A percentile compares a stretch with the other conserved stretches of the same genome.
Conservation (phyloP, 345 rosid genomes). For the Sisymbrium irio region DNA sequence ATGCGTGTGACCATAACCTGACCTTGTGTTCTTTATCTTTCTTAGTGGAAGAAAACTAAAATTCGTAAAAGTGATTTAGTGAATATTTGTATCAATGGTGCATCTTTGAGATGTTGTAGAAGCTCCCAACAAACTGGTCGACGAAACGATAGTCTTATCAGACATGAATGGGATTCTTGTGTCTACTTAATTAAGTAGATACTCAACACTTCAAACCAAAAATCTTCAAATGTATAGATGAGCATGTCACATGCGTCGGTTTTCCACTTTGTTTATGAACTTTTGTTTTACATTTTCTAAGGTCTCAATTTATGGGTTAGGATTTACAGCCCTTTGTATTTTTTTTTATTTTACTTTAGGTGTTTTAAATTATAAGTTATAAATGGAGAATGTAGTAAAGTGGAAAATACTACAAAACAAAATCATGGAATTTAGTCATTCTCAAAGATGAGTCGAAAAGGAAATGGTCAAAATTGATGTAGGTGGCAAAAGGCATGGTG, state of each 20-base stretch:
- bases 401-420: not conserved
- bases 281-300: no score
- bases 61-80: constrained; percentile 9
- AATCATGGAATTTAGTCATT: not conserved
- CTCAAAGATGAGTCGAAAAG: not conserved
- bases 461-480: not conserved
- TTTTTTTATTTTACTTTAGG: no score
- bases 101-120: constrained; percentile 17
- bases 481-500: not conserved
- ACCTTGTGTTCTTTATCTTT: constrained; percentile 19
- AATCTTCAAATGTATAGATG: not conserved
- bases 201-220: not conserved
- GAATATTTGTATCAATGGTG: constrained; percentile 9
- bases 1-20: constrained; percentile 27
- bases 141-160: constrained; percentile 6
- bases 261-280: no score
- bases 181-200: not conserved
- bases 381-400: not conserved
- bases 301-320: no score
- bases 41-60: constrained; percentile 24
- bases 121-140: constrained; percentile 11
- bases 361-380: not conserved
- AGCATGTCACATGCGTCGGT: not conserved
- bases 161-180: constrained; percentile 16
- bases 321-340: no score